Percentiles rank a stretch among this genome's conserved stretches.
Conservation (phyloP, 2,329 filamentous ascomycete species). For the Aquanectria penicillioides region DNA sequence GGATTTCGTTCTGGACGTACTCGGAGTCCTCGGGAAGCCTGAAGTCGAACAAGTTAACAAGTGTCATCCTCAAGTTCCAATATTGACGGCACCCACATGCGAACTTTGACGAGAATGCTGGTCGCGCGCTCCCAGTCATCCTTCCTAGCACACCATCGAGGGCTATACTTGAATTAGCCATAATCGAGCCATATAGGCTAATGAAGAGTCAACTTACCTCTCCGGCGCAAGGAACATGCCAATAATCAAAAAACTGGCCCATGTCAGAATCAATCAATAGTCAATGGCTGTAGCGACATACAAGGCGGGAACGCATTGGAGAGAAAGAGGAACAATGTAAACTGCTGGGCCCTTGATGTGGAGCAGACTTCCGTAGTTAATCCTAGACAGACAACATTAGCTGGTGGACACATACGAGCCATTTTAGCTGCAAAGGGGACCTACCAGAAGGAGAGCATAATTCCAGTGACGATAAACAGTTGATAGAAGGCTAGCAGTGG, state of each 20-base stretch:
- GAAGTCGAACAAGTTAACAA: constrained; percentile 4
- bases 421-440: constrained; percentile 38
- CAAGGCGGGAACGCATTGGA: constrained; percentile 72
- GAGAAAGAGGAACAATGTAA: constrained; percentile 70
- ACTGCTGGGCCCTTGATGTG: constrained; percentile 58
- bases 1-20: constrained; percentile 67
- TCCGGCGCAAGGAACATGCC: constrained; percentile 70
- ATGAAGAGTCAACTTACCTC: constrained; percentile 41
- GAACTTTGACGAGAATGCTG: constrained; percentile 62
- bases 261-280: constrained; percentile 1
- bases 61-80: too few species aligned
- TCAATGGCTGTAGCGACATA: constrained; percentile 32
- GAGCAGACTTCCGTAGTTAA: constrained; percentile 64
- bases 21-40: constrained; percentile 63
- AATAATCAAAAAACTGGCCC: constrained; percentile 57
- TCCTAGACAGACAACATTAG: constrained; percentile 56
- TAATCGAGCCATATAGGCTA: not conserved
- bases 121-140: constrained; percentile 75
- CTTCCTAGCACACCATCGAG: constrained; percentile 73
- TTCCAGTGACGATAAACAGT: constrained; percentile 58
- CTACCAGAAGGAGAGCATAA: constrained; percentile 55
- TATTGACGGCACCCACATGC: constrained; percentile 45
- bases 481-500: constrained; percentile 55
- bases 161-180: constrained; percentile 56
- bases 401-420: not conserved